Percentiles rank a stretch among this genome's conserved stretches.
Evolutionary conservation across 2,329 filamentous ascomycete species (phyloP).

Genomic region (Cladosporium cucumerinum): DNA sequence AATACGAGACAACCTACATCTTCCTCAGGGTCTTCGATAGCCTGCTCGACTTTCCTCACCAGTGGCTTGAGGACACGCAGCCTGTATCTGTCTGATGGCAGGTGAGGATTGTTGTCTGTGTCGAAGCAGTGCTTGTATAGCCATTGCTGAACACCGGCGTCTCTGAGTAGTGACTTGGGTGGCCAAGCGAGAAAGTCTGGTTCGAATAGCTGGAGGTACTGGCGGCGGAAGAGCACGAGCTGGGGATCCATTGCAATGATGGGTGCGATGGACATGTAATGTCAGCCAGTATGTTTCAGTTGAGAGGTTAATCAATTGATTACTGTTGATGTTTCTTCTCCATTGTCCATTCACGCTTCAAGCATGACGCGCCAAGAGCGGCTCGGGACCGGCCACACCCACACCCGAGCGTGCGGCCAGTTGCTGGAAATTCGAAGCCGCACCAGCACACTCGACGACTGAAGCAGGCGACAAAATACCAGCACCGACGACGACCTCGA

Average conservation of each 20-base stretch:
- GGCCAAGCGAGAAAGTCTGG: conserved; percentile 62
- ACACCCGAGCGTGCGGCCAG: too few species aligned
- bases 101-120: conserved; percentile 50
- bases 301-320: too few species aligned
- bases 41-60: conserved; percentile 64
- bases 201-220: conserved; percentile 76
- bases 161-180: conserved; percentile 54
- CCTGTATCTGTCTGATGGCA: conserved; percentile 68
- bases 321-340: too few species aligned
- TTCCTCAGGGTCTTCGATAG: conserved; percentile 77
- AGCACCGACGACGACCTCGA: conserved; percentile 11
- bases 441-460: too few species aligned
- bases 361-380: neutral
- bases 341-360: too few species aligned
- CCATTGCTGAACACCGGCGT: conserved; percentile 60
- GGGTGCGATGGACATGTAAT: neutral
- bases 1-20: conserved; percentile 63
- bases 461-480: too few species aligned
- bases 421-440: too few species aligned
- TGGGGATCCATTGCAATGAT: conserved; percentile 30
- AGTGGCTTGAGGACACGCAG: conserved; percentile 71
- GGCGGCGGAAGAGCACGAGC: conserved; percentile 57
- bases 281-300: neutral
- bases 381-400: too few species aligned
- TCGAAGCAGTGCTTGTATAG: conserved; percentile 68